Evolutionary conservation across 2,329 filamentous ascomycete genomes (phyloP).

Genomic region (Chaetoscypha palmicola): DNA sequence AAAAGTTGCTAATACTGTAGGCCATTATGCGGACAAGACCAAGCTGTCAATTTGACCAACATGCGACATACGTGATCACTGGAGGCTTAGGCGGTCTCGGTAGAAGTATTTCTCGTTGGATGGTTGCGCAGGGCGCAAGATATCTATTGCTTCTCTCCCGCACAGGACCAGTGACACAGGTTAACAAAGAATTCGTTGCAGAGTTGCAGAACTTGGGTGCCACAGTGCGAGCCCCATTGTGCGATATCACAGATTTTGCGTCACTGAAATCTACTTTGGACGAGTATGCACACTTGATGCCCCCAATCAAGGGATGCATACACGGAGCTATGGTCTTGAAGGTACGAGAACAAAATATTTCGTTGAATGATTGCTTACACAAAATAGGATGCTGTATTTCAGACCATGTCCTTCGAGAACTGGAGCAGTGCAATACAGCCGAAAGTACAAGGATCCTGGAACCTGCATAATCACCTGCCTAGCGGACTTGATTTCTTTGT

Average conservation of each 20-base stretch:
- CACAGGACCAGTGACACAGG: slow-evolving; percentile 6
- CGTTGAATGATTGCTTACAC: not conserved
- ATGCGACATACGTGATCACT: slow-evolving; percentile 26
- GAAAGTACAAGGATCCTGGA: slow-evolving; percentile 9
- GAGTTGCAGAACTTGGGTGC: slow-evolving; percentile 29
- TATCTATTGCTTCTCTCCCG: slow-evolving; percentile 29
- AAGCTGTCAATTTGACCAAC: slow-evolving; percentile 9
- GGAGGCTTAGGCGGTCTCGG: slow-evolving; percentile 30
- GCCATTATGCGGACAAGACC: not conserved
- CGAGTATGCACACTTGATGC: slow-evolving; percentile 3
- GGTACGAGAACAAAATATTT: slow-evolving; percentile 1
- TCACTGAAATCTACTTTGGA: slow-evolving; percentile 6
- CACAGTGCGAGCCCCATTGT: slow-evolving; percentile 38
- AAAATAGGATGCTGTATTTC: slow-evolving; percentile 20
- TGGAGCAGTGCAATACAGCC: not conserved
- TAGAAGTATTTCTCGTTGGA: slow-evolving; percentile 17
- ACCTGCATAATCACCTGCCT: slow-evolving; percentile 4
- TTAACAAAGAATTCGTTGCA: slow-evolving; percentile 2
- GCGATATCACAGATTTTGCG: slow-evolving; percentile 40
- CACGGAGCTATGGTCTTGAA: slow-evolving; percentile 41
- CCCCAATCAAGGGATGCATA: slow-evolving; percentile 36
- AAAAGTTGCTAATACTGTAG: not conserved
- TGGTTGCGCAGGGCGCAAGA: slow-evolving; percentile 21
- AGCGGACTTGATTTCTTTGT: slow-evolving; percentile 30
- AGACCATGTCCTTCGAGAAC: slow-evolving; percentile 9